Evolutionary conservation across 2,329 filamentous ascomycete genomes (phyloP), one percentile per base, ranked within the genome.

Genomic region (Diaporthe batatas): DNA sequence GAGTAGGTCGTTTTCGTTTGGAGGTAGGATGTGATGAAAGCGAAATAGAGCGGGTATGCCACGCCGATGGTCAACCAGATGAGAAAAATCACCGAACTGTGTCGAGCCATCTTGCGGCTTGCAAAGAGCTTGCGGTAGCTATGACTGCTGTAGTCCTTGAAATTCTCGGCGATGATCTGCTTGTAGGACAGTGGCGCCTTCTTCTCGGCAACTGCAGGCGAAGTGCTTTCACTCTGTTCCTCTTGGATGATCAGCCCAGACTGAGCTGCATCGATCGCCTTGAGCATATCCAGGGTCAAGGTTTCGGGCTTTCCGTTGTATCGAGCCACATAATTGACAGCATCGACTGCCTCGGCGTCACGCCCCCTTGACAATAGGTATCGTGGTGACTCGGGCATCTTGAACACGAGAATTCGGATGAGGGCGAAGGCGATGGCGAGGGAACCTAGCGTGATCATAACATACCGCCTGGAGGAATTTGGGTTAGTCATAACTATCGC

Each of bases 331-430:
- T 84, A 82, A 65, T 87, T 84, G 3, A 89, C 81, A 0, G 85
- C 81, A 11, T 84, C 80, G 8, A 86, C 83, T 1, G 86, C 86
- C 62, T 89, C 82, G 23, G 82, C 82, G 36, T 88, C 84, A 0
- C 82, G 78, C 4, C 85, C 84, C 21, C 82, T 79, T 57, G 81
- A 83, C 47, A 88, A 78, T 14, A 87, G 81, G 68, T 81, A 87
- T 62, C 86, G 84, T 25, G 85, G 86, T 0, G 84, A 85, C 77
- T 86, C 86, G 44, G 79, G 82, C 54, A 88, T 83, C n/a, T 80
- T 81, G 71, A 88, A 86, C n/a, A 85, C 72, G 54, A 85, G 79
- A 53, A 85, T 84, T 1, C 86, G 85, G 12, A 86, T 77, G 25
- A 86, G 64, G 58, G 84, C 86, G 57, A 87, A 80, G 2, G 79